Base-by-base conservation (phyloP, 768 basidiomycete species). In the Gloeopeniophorella convolvens region DNA sequence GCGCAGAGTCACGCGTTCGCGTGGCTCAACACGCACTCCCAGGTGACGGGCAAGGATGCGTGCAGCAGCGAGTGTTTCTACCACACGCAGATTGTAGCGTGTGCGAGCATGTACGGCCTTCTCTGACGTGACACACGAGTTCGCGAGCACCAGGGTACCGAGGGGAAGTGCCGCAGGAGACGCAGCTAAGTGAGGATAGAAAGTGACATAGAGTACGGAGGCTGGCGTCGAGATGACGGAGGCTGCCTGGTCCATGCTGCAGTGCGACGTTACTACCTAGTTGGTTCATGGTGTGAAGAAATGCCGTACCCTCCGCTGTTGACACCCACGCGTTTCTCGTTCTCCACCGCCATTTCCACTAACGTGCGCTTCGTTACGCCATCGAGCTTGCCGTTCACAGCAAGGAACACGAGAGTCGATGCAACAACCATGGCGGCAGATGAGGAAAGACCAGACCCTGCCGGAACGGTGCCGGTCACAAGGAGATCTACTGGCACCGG, bases 371-470 rank as follows among this genome's bases (percentile, higher is more conserved):
- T 84, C 34, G 72, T 80, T 40, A 87, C 51, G 24, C 59, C 52
- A 9, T 66, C 62, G 11, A 75, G 66, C 62, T 89, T 82, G 45
- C 78, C 78, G 54, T 93, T 91, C 35, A 83, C 79, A 5, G 82
- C 82, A 23, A 93, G 69, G 63, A 93, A 89, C 0, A 85, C 79
- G 26, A 94, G 70, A 0, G 89, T 85, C 33, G 86, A 88, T 0
- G 88, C 86, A 20, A 94, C 89, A 28, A 92, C 89, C 80, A 95
- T 85, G 0, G 92, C 92, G 0, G 89, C 88, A 56, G 87, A 90
- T 12, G 87, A 90, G 6, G 87, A 90, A 4, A 95, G 69, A 0
- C 93, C 92, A 0, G 88, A 85, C 0, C 91, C 93, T 2, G 88
- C 78, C 0, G 92, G 92, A 2, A 96, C 85, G 10, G 83, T 78